Base-by-base conservation (phyloP, 169 alveolate genomes). In the Neospora caninum region DNA sequence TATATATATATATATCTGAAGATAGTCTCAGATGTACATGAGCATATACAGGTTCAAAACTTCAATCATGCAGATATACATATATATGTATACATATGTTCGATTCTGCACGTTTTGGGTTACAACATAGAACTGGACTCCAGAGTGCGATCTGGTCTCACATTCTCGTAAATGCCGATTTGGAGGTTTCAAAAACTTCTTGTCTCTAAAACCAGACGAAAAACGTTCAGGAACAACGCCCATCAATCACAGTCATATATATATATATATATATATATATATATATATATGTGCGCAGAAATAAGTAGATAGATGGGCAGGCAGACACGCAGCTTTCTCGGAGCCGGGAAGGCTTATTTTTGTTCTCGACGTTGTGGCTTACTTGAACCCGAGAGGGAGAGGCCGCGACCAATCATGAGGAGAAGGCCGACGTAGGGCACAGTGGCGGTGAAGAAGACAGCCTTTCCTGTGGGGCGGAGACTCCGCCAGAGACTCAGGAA, bases 401-500 rank as follows among this genome's bases (percentile, higher is more conserved):
- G 36, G 64, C 88, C 88, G 18, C 88, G 53, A 2, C n/a, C 53
- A 29, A 82, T 9, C 67, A 82, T 36, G 64, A 82, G 53, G 36
- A 41, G 45, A 22, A 82, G 22, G 39, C 22, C 88, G 10, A 82
- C 64, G 88, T 41, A 82, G 88, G 88, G 88, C 7, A 82, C 53
- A 31, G 38, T 18, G 2, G 88, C 54, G 13, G 88, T 82, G 88
- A 82, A 82, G 88, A 29, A 22, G 88, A 82, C n/a, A 0, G 39
- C 88, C 64, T 82, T 82, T 2, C 88, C 88, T 38, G 64, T 36
- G 6, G 67, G 53, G 69, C 88, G n/a, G 41, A 82, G 53, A 41
- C 88, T 41, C 38, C 64, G 29, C 67, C 53, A 82, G 10, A 82
- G 31, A 41, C 38, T n/a, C 31, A 82, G 64, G 64, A 39, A 82